These are phyloP conservation scores for Coemansia sp. DNA, from an alignment of 192 early-diverging fungal genomes.

Conservation along the genomic window DNA sequence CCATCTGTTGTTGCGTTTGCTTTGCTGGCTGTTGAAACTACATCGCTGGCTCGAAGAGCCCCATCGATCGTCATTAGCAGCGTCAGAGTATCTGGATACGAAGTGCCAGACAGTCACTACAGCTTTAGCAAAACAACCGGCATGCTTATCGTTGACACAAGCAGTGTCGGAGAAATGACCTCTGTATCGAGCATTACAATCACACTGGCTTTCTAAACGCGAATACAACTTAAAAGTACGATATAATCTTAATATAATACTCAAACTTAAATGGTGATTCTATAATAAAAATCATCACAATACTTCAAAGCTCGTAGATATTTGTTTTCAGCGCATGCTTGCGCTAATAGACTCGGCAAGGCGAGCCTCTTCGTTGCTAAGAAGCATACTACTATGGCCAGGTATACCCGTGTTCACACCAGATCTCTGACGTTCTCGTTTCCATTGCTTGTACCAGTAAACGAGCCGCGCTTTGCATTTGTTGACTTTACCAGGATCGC, in stretches of 20 bases:
- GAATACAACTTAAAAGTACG: too few relatives aligned
- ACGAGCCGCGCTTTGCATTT: constrained; percentile 20
- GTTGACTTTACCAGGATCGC: not conserved
- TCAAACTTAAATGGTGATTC: too few relatives aligned
- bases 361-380: not conserved
- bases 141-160: constrained; percentile 2
- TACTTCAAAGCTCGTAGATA: not conserved
- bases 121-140: constrained; percentile 8
- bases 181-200: constrained; percentile 5
- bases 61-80: constrained; percentile 6
- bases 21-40: constrained; percentile 17
- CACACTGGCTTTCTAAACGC: not conserved
- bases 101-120: constrained; percentile 6
- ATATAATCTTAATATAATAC: too few relatives aligned
- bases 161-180: not conserved
- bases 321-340: not conserved
- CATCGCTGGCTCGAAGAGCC: not conserved
- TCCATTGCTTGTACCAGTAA: constrained; percentile 37
- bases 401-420: not conserved
- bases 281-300: too few relatives aligned
- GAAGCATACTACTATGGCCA: constrained; percentile 7
- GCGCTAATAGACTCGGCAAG: not conserved
- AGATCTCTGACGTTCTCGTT: not conserved
- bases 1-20: not conserved
- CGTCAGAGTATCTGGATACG: constrained; percentile 21